Conservation (phyloP, 495 filamentous ascomycete species). For the Hyaloscypha finlandica region DNA sequence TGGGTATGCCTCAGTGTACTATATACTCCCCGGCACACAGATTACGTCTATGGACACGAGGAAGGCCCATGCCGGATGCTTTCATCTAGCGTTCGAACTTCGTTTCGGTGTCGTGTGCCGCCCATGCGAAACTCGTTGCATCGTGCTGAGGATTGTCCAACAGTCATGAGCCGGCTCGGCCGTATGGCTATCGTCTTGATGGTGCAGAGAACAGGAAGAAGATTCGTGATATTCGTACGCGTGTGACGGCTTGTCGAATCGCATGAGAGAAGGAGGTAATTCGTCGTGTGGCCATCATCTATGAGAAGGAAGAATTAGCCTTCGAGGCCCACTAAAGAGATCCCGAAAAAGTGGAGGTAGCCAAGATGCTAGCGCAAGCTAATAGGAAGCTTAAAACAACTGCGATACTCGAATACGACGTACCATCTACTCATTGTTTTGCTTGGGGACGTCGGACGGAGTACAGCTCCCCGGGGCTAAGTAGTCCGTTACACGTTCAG, state of each 20-base stretch:
- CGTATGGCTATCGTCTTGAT: neutral
- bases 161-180: neutral
- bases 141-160: neutral
- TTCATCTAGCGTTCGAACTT: neutral
- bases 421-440: neutral
- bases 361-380: neutral
- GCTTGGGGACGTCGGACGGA: neutral
- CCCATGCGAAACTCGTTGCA: neutral
- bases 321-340: too few relatives aligned
- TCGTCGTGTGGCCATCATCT: neutral
- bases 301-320: too few relatives aligned
- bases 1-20: neutral
- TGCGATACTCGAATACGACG: neutral
- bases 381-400: neutral
- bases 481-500: neutral
- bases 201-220: neutral
- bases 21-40: neutral
- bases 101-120: neutral
- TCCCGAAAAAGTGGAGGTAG: too few relatives aligned
- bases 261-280: neutral
- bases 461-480: neutral
- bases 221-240: neutral
- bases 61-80: neutral
- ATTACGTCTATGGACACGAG: neutral
- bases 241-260: neutral